Base-by-base conservation (phyloP, 208 protist species). In the Balamuthia mandrillaris region DNA sequence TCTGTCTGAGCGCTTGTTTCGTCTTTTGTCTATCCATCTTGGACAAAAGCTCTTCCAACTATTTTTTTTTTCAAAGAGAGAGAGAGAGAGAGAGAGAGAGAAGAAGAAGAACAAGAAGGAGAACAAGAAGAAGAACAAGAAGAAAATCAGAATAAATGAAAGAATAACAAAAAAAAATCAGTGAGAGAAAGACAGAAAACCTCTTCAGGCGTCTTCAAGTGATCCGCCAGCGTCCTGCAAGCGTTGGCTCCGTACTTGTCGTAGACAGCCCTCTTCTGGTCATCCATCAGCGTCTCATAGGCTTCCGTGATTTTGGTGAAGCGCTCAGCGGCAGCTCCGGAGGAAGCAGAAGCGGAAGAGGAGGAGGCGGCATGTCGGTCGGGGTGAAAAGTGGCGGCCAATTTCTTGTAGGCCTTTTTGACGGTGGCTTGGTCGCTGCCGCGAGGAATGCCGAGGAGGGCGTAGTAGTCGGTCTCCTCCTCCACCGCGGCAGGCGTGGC, bases 21-120 rank as follows among this genome's bases (percentile, higher is more conserved):
- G 54, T 49, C 70, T 79, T 79, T 7, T 79, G 47, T 35, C 42
- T 79, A 16, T 79, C 70, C 18, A 60, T 49, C 47, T 79, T 79
- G 18, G 54, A 44, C 12, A 79, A 49, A n/a, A 61, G 70, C 47
- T 79, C 60, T 49, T 79, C 60, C 70, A 79, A 79, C 70, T 79
- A n/a, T 3, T 41, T 63, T 31, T n/a, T n/a, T n/a, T n/a, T n/a
- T n/a, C n/a, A n/a, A n/a, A n/a, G n/a, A n/a, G n/a, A n/a, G n/a
- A n/a, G n/a, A n/a, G n/a, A n/a, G n/a, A n/a, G n/a, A n/a, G n/a
- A n/a, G n/a, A n/a, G n/a, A n/a, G n/a, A n/a, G n/a, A n/a, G n/a
- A n/a, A n/a, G n/a, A 9, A 63, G 9, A 21, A 18, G 6, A 21
- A 18, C 27, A 24, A 41, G 29, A 14, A 60, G 33, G 68, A 68